A percentile compares a stretch with the other conserved stretches of the same genome.
These are phyloP conservation scores for Allantophomopsis cytisporea DNA, from an alignment of 2,329 filamentous ascomycete genomes.

Conservation along the genomic window DNA sequence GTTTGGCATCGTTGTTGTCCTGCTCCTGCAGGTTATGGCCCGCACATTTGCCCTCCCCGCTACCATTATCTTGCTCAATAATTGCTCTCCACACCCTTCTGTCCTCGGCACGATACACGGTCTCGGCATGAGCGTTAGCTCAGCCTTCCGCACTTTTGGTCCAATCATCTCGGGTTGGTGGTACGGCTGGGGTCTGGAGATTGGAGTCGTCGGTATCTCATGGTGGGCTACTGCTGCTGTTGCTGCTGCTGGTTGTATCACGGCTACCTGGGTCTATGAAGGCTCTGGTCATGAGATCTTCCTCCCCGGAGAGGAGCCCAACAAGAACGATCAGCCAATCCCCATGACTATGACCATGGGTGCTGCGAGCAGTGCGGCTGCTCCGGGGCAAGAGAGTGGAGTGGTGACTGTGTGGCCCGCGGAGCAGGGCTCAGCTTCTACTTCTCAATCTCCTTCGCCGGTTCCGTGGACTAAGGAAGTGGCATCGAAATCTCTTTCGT, in stretches of 20 bases:
- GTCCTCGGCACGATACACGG: conserved; percentile 46
- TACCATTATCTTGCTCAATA: conserved; percentile 45
- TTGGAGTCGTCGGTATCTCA: conserved; percentile 38
- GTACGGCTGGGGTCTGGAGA: conserved; percentile 34
- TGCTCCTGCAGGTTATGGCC: conserved; percentile 41
- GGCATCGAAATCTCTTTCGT: too few species aligned
- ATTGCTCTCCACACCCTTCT: conserved; percentile 39
- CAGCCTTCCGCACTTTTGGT: conserved; percentile 38
- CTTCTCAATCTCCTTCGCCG: too few species aligned
- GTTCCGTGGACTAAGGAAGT: too few species aligned
- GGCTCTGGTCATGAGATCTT: conserved; percentile 48
- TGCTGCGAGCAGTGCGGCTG: too few species aligned
- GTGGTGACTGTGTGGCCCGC: too few species aligned
- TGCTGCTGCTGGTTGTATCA: conserved; percentile 39
- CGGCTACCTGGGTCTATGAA: conserved; percentile 49
- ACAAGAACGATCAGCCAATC: too few species aligned
- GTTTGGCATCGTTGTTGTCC: conserved; percentile 36
- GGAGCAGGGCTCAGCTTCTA: too few species aligned
- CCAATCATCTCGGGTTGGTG: conserved; percentile 39
- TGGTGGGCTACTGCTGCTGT: conserved; percentile 42
- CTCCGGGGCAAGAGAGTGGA: too few species aligned
- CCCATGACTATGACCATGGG: too few species aligned
- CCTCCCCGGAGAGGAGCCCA: conserved; percentile 26
- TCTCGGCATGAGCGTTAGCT: conserved; percentile 39
- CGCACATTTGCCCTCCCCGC: conserved; percentile 46